These are phyloP conservation scores for Juncus inflexus DNA, from an alignment of 176 grass and related monocot genomes.

Conservation along the genomic window DNA sequence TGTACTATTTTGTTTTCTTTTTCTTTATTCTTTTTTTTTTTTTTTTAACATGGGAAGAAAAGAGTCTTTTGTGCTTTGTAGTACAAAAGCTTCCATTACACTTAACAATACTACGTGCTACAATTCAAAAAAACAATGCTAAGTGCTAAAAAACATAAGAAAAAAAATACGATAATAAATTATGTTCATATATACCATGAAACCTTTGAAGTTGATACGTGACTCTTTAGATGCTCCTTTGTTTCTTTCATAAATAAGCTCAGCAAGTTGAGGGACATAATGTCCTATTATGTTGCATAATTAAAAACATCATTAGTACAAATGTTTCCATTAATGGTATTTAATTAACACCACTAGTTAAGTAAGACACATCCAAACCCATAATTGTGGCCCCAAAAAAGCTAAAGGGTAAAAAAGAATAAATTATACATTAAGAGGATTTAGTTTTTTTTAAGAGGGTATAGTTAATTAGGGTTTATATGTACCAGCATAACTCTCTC, in stretches of 20 bases:
- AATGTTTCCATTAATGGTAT: background rate
- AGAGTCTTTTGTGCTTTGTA: slow-evolving; percentile 18
- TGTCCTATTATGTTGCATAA: slow-evolving; percentile 45
- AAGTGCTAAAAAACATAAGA: slow-evolving; percentile 16
- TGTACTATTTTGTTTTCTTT: slow-evolving; percentile 15
- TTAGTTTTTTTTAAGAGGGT: background rate
- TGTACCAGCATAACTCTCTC: slow-evolving; percentile 89
- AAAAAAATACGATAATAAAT: background rate
- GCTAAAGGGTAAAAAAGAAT: slow-evolving; percentile 2
- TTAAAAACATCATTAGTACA: background rate
- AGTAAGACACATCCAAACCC: background rate
- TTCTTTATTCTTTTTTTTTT: slow-evolving; percentile 26
- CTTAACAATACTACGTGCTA: slow-evolving; percentile 8
- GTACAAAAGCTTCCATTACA: slow-evolving; percentile 24
- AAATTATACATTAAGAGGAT: background rate
- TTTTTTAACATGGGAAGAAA: slow-evolving; percentile 10
- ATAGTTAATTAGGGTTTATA: background rate
- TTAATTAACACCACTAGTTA: background rate
- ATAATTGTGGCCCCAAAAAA: background rate
- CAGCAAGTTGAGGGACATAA: slow-evolving; percentile 89
- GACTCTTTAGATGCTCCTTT: slow-evolving; percentile 45
- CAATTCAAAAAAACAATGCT: background rate
- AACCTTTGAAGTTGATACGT: slow-evolving; percentile 79
- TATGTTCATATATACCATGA: slow-evolving; percentile 52
- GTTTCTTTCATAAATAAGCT: slow-evolving; percentile 81